Evolutionary conservation across 768 basidiomycete species (phyloP).

Genomic region (Lanmaoa rubissima): DNA sequence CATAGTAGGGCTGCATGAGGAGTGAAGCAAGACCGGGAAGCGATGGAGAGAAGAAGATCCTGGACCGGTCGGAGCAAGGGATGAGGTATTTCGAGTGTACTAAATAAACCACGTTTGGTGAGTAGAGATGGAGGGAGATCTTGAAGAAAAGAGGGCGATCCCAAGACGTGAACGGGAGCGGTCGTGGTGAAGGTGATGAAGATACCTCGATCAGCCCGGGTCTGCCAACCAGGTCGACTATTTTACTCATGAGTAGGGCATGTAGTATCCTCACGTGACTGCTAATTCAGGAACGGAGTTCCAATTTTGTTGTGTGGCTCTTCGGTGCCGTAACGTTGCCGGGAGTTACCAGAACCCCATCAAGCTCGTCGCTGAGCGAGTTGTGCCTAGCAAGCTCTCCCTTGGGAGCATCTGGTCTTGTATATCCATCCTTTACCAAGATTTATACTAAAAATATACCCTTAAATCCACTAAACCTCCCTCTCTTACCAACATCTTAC

Average conservation of each 20-base stretch:
- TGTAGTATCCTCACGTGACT: conserved; percentile 8
- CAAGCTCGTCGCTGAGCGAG: background rate
- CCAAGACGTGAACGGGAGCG: background rate
- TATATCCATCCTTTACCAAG: conserved; percentile 1
- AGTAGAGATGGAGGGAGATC: background rate
- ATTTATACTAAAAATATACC: background rate
- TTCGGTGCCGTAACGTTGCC: background rate
- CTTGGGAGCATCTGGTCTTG: too few relatives aligned
- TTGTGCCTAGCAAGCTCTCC: background rate
- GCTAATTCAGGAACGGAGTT: background rate
- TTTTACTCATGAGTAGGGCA: conserved; percentile 5
- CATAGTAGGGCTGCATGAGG: conserved; percentile 23
- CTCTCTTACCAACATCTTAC: background rate
- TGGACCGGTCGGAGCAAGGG: background rate
- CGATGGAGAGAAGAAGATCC: background rate
- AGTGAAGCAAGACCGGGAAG: background rate
- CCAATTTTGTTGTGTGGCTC: background rate
- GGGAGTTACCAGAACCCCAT: background rate
- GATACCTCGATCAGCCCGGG: background rate
- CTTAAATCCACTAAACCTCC: background rate
- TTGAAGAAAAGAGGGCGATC: background rate
- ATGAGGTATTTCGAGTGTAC: conserved; percentile 6
- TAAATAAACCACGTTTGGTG: conserved; percentile 8
- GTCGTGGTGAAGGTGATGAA: conserved; percentile 3
- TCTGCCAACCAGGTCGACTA: background rate